Base-by-base conservation (phyloP, 1,139 yeast species). In the Hansenula lynferdii region DNA sequence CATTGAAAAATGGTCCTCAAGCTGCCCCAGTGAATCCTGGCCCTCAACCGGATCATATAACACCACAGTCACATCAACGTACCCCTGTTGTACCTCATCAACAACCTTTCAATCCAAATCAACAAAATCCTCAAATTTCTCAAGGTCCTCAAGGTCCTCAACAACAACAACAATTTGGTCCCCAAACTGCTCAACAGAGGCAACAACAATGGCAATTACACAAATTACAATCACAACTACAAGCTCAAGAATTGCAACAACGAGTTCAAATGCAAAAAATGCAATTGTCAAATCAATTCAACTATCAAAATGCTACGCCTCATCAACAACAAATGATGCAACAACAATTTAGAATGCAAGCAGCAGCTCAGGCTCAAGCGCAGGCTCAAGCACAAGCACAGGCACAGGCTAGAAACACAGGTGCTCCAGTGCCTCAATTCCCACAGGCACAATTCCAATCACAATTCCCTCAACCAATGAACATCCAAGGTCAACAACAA, bases 221-320 rank as follows among this genome's bases (percentile, higher is more conserved):
- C 29, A 47, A 49, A 35, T 41, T 46, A 37, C 54, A 50, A 34
- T 50, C 45, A 24, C 35, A 35, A 28, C 19, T 41, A 27, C 51
- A 45, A 34, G 42, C 44, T 6, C 49, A 48, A 25, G 53, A 50
- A 24, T 23, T 47, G 8, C 54, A 49, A 36, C 54, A 50, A 27
- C 22, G 53, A 21, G 49, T 45, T 4, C 54, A 51, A 23, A 20
- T 51, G 15, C 54, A 50, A 16, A 50, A 51, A 34, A 43, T 44
- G 9, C 55, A 51, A 22, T 15, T 51, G 17, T 44, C 42, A 31
- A 44, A 40, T 24, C 55, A 49, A 21, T 21, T 39, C 28, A 42
- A 40, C 24, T 42, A 42, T 30, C 35, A 40, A 17, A 42, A 42
- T 27, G 15, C 42, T 14, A 47, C 48, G 3, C 52, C 42, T 18